Evolutionary conservation across 148 eudicot species (phyloP), one percentile per base, ranked within the genome.

Genomic region (Rhododendron ovatum): DNA sequence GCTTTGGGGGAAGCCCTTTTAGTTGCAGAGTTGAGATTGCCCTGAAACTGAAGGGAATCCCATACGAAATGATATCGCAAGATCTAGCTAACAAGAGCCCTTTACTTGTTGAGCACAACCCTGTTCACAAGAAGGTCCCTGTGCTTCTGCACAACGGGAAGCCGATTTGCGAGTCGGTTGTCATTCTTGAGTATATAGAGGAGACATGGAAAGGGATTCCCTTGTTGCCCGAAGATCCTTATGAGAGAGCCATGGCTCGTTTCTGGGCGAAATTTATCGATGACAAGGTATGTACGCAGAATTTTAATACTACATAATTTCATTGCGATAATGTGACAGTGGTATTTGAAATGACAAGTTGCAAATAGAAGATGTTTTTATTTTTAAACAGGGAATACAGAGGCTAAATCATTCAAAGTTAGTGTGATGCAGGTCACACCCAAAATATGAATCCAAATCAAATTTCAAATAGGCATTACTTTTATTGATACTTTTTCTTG

Each of bases 211-310:
- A 88, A 14, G 82, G 59, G 7, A 53, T 84, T 33, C 90, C 86
- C 26, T 88, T 93, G n/a, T 85, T 93, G 7, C 95, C 94, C 18
- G 48, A 87, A 81, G 90, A 94, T 82, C 91, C 95, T 59, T 87
- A 91, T 82, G 88, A 80, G 15, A 84, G 91, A 65, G 92, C 94
- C 80, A 83, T 85, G 81, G 90, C 85, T 33, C 91, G 92, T 63
- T 94, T 94, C 81, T 94, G 96, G 95, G 89, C 86, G 2, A 89
- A 85, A 80, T 92, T 93, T 84, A 78, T 93, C 5, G 92, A 92
- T 76, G 92, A 91, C 0, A 83, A 91, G 92, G 94, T 93, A 87
- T 50, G 20, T 30, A 55, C 1, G 20, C 59, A 53, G 20, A 15
- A 14, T 53, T 53, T 15, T 61, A 53, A 53, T 53, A 2, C 5